Percentiles rank a stretch among this genome's conserved stretches.
Evolutionary conservation across 208 protist species (phyloP).

Genomic region (Strigomonas culicis): DNA sequence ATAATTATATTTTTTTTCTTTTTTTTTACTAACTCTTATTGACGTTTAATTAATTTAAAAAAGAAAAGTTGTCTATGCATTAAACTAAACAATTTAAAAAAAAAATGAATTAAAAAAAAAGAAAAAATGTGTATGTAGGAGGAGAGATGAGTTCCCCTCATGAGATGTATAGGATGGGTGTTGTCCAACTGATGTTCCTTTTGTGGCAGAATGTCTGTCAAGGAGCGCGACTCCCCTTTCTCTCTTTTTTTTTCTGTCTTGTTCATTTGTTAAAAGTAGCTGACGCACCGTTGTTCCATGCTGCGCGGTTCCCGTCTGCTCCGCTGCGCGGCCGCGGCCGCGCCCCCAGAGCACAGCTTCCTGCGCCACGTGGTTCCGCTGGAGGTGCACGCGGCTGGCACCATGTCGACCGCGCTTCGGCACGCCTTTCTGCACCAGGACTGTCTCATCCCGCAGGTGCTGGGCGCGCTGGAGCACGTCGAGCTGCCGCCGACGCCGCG

Average conservation of each 20-base stretch:
- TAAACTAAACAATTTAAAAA: conserved; percentile 1
- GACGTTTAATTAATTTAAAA: background rate
- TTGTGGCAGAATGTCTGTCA: too few species aligned
- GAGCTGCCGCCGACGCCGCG: conserved; percentile 67
- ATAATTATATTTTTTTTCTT: conserved; percentile 14
- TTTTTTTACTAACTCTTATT: conserved; percentile 5
- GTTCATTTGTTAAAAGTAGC: conserved; percentile 2
- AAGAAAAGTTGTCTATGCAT: background rate
- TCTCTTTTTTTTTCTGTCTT: conserved; percentile 8
- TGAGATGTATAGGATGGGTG: background rate
- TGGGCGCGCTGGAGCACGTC: conserved; percentile 63
- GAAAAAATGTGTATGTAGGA: background rate
- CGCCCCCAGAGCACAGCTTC: conserved; percentile 53
- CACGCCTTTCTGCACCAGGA: conserved; percentile 77
- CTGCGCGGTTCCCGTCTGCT: background rate
- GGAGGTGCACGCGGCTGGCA: conserved; percentile 49
- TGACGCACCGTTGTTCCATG: background rate
- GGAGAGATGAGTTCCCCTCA: background rate
- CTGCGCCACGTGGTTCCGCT: conserved; percentile 74
- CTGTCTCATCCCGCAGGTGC: conserved; percentile 44
- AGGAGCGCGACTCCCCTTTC: background rate
- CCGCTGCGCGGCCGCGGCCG: background rate
- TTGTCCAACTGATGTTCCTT: background rate
- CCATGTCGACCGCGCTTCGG: conserved; percentile 46
- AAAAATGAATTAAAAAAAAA: conserved; percentile 8